Conservation (phyloP, 169 alveolate genomes). For the Blepharisma undulans region DNA sequence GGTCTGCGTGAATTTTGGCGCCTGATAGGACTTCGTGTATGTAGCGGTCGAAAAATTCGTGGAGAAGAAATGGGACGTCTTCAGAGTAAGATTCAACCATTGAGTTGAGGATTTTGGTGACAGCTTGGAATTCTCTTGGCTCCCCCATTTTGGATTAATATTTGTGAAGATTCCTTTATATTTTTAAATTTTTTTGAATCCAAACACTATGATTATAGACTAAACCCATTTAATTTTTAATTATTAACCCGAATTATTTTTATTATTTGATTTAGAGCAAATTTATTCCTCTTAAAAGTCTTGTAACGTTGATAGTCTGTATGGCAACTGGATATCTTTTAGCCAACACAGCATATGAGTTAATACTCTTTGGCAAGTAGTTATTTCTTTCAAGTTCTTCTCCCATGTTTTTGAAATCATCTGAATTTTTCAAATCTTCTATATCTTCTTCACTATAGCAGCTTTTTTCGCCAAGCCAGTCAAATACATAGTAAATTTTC, state of each 20-base stretch:
- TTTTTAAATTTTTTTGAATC: neutral
- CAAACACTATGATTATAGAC: neutral
- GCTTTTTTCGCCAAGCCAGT: neutral
- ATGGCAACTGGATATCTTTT: neutral
- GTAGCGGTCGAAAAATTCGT: conserved; percentile 32
- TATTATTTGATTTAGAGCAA: neutral
- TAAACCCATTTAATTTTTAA: too few species aligned
- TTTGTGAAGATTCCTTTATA: neutral
- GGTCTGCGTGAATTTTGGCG: conserved; percentile 33
- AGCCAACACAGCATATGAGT: neutral
- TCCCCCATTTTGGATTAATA: conserved; percentile 16
- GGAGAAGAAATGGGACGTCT: neutral
- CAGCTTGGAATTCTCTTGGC: conserved; percentile 1
- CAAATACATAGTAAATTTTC: neutral
- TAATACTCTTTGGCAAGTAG: neutral
- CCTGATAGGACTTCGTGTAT: conserved; percentile 9
- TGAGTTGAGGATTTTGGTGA: neutral
- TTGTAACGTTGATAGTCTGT: neutral
- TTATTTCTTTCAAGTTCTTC: neutral
- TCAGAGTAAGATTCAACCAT: conserved; percentile 29
- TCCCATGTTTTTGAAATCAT: neutral
- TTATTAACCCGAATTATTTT: neutral
- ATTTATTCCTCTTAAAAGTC: neutral
- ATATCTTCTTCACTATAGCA: neutral
- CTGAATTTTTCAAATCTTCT: neutral